Base-by-base conservation (phyloP, 208 protist genomes). In the Trypanosoma lewisi region DNA sequence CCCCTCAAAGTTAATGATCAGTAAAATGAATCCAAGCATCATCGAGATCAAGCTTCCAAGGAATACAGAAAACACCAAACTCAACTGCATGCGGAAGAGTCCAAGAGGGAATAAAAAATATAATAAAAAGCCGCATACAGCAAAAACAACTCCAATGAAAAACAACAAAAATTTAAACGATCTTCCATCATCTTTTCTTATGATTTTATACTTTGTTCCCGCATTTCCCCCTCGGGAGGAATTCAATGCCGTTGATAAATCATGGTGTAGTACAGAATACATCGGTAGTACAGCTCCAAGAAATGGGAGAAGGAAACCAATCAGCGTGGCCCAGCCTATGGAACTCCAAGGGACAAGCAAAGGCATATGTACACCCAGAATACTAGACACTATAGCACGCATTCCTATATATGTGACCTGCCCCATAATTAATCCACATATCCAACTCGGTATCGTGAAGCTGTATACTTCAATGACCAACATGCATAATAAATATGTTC, bases 31-130 rank as follows among this genome's bases (percentile, higher is more conserved):
- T 11, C 96, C 96, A 9, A 86, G 69, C 4, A 98, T 63, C 76
- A 98, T 87, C n/a, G 73, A 78, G 49, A 98, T 58, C 5, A 99
- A 63, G 5, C 98, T 54, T 23, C 67, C 73, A 50, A 99, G 96
- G 77, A 98, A 98, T 63, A 99, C 94, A 74, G 94, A 93, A 23
- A 98, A 83, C 33, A 99, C 65, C 1, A 98, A 63, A 19, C 44
- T 49, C 1, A 98, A 62, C 57, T 98, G 93, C 57, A 91, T 81
- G 8, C 67, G 65, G 9, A 98, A 36, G 0, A 98, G 50, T 0
- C 78, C 70, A 23, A 93, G 75, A 23, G 97, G 97, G 21, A 99
- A 87, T 8, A 98, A 39, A 63, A 97, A 98, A 77, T 98, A 98
- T 11, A 98, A 60, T 4, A 89, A 64, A 49, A 95, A 85, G 12